Percentiles rank a stretch among this genome's conserved stretches.
Conservation (phyloP, 768 basidiomycete genomes). For the Tephrocybe sp. region DNA sequence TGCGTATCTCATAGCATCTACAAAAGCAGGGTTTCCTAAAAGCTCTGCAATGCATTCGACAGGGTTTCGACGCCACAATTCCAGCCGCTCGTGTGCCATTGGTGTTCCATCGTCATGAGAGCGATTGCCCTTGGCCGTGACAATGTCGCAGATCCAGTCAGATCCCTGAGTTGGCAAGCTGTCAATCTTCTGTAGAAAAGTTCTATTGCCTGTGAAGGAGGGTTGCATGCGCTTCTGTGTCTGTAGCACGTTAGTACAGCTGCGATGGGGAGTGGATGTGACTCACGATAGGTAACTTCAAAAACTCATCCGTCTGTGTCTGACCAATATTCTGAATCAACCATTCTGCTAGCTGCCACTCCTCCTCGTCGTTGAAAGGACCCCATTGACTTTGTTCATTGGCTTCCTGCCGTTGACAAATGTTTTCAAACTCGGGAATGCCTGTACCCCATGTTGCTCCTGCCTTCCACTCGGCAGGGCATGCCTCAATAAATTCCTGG, state of each 20-base stretch:
- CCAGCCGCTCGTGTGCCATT: constrained; percentile 14
- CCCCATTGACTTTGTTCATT: not conserved
- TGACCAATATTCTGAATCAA: constrained; percentile 27
- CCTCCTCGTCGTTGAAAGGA: constrained; percentile 2
- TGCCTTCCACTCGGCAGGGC: too few relatives aligned
- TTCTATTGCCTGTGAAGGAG: constrained; percentile 8
- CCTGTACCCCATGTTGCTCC: too few relatives aligned
- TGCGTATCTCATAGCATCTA: constrained; percentile 21
- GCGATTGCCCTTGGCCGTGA: constrained; percentile 11
- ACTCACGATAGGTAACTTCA: constrained; percentile 27
- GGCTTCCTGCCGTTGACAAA: too few relatives aligned
- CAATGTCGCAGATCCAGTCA: constrained; percentile 14
- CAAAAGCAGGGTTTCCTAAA: constrained; percentile 28
- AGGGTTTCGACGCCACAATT: constrained; percentile 24
- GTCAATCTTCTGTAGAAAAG: constrained; percentile 17
- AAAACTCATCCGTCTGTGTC: constrained; percentile 25
- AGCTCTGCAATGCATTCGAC: constrained; percentile 24
- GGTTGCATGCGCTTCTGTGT: constrained; percentile 4
- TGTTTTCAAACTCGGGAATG: too few relatives aligned
- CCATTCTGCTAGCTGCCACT: constrained; percentile 27
- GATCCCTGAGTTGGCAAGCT: constrained; percentile 6
- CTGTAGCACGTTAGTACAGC: not conserved
- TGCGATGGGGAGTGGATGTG: not conserved
- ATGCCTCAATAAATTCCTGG: too few relatives aligned
- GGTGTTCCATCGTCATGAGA: constrained; percentile 4